Percentiles rank a stretch among this genome's conserved stretches.
Conservation (phyloP, 768 basidiomycete species). For the Lentinus tigrinus region DNA sequence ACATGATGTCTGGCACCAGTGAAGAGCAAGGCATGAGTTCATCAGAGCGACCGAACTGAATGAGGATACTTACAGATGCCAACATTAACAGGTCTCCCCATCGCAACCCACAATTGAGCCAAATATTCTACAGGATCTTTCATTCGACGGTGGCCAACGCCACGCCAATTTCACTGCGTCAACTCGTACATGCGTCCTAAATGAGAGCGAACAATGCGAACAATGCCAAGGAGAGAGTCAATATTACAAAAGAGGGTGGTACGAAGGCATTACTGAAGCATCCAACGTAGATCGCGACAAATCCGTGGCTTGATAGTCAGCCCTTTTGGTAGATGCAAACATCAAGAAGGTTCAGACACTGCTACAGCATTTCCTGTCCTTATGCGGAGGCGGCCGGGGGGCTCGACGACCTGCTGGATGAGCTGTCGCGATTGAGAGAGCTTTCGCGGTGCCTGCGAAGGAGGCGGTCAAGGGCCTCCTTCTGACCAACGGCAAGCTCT, state of each 20-base stretch:
- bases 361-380: neutral
- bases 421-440: constrained; percentile 45
- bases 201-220: neutral
- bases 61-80: neutral
- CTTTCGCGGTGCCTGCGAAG: constrained; percentile 70
- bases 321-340: constrained; percentile 8
- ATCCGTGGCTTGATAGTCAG: constrained; percentile 10
- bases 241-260: constrained; percentile 2
- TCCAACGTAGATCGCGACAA: constrained; percentile 10
- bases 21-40: no score
- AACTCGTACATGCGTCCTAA: constrained; percentile 18
- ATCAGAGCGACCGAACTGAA: no score
- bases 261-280: constrained; percentile 10
- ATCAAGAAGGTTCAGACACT: neutral
- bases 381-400: constrained; percentile 6
- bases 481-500: constrained; percentile 91
- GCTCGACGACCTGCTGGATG: constrained; percentile 1
- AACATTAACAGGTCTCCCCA: neutral
- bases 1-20: no score
- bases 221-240: neutral
- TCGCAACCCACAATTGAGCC: neutral
- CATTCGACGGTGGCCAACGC: constrained; percentile 1
- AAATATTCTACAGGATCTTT: neutral
- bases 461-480: constrained; percentile 84
- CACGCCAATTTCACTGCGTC: constrained; percentile 13